These are phyloP conservation scores for Berkeleyomyces basicola DNA, from an alignment of 2,329 filamentous ascomycete species.

Conservation along the genomic window DNA sequence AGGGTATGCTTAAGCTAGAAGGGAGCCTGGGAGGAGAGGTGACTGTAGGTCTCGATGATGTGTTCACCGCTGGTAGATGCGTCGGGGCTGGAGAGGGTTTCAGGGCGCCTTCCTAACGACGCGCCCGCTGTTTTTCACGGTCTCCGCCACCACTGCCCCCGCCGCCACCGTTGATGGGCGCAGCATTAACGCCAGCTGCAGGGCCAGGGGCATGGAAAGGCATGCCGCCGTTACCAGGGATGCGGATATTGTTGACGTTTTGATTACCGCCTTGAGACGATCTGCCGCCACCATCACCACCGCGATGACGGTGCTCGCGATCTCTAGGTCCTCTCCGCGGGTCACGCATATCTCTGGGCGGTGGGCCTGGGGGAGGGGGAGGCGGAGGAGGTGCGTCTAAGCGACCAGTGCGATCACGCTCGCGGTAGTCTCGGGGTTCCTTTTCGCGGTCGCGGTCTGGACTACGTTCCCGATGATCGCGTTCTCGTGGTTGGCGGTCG, in stretches of 20 bases:
- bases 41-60: not conserved
- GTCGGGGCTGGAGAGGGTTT: not conserved
- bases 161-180: slow-evolving; percentile 6
- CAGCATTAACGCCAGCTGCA: slow-evolving; percentile 10
- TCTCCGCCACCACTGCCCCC: slow-evolving; percentile 19
- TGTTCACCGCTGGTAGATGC: not conserved
- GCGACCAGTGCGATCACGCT: slow-evolving; percentile 20
- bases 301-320: slow-evolving; percentile 10
- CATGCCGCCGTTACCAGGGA: not conserved
- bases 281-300: not conserved
- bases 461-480: slow-evolving; percentile 29
- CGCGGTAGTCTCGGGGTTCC: slow-evolving; percentile 29
- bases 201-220: slow-evolving; percentile 1
- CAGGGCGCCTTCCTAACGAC: slow-evolving; percentile 17
- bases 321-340: slow-evolving; percentile 14
- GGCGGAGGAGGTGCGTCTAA: slow-evolving; percentile 18
- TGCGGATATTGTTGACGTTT: slow-evolving; percentile 8
- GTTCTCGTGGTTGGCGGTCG: slow-evolving; percentile 21
- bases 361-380: slow-evolving; percentile 14
- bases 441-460: slow-evolving; percentile 32
- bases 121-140: slow-evolving; percentile 23
- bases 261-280: not conserved
- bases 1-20: not conserved
- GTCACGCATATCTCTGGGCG: slow-evolving; percentile 17
- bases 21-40: not conserved